Conservation (phyloP, 495 filamentous ascomycete genomes). For the Parachaetomium inaequale region DNA sequence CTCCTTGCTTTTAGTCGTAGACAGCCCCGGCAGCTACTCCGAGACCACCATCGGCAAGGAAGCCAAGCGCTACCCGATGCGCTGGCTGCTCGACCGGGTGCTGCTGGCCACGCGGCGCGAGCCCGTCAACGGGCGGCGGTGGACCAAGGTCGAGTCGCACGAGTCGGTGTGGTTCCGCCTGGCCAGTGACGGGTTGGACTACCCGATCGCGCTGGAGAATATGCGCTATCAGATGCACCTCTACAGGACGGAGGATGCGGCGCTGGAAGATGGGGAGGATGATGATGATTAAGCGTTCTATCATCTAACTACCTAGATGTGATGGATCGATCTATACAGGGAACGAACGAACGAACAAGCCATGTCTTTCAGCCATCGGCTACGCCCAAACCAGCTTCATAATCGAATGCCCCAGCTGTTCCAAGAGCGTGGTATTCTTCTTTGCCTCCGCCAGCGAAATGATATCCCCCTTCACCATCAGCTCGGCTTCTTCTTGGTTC, state of each 20-base stretch:
- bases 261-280: not conserved
- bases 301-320: not conserved
- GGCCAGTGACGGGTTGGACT: conserved; percentile 54
- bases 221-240: conserved; percentile 93
- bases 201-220: conserved; percentile 84
- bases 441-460: conserved; percentile 79
- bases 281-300: not conserved
- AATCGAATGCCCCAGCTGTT: conserved; percentile 78
- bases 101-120: conserved; percentile 46
- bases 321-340: not conserved
- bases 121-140: conserved; percentile 42
- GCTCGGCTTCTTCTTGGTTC: conserved; percentile 32
- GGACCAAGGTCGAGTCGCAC: conserved; percentile 67
- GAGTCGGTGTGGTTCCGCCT: conserved; percentile 86
- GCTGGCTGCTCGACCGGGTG: conserved; percentile 84
- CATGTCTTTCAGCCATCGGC: not conserved
- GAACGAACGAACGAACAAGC: not conserved
- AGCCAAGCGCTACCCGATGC: conserved; percentile 82
- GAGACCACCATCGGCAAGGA: conserved; percentile 61
- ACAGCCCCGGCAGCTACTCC: conserved; percentile 90
- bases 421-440: conserved; percentile 80
- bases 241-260: conserved; percentile 45
- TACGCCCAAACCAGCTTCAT: conserved; percentile 92
- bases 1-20: conserved; percentile 76
- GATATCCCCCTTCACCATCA: conserved; percentile 70